Evolutionary conservation across 768 basidiomycete species (phyloP).

Genomic region (Piloderma croceum): DNA sequence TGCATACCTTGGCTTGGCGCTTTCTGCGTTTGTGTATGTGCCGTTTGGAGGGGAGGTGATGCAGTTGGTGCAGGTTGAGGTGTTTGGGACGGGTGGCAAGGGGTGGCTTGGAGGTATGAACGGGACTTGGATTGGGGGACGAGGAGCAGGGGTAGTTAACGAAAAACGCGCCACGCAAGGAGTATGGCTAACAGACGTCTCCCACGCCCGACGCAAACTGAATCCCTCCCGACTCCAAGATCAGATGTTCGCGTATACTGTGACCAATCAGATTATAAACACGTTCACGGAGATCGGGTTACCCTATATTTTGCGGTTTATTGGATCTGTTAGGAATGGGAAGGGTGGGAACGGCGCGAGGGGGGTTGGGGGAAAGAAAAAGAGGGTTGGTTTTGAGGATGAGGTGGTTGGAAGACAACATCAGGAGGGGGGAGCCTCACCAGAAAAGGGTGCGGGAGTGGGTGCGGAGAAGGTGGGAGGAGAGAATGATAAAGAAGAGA

Average conservation of each 20-base stretch:
- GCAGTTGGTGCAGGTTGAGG: slow-evolving; percentile 43
- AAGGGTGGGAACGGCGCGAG: slow-evolving; percentile 27
- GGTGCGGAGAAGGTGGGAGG: slow-evolving; percentile 14
- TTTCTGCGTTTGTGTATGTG: slow-evolving; percentile 94
- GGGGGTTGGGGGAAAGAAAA: slow-evolving; percentile 32
- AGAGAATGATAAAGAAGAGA: slow-evolving; percentile 27
- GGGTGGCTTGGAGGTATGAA: slow-evolving; percentile 19
- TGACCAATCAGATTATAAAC: slow-evolving; percentile 82
- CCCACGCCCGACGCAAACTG: slow-evolving; percentile 50
- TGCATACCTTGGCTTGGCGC: slow-evolving; percentile 83
- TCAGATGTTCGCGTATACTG: slow-evolving; percentile 91
- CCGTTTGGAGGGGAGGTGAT: slow-evolving; percentile 88
- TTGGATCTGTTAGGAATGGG: slow-evolving; percentile 44
- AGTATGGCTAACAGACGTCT: slow-evolving; percentile 50
- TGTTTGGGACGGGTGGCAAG: too few relatives aligned
- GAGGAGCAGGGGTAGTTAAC: slow-evolving; percentile 28
- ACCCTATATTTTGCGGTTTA: slow-evolving; percentile 66
- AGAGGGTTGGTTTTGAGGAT: slow-evolving; percentile 69
- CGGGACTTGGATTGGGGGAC: slow-evolving; percentile 11
- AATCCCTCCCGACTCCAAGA: slow-evolving; percentile 70
- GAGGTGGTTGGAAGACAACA: too few relatives aligned
- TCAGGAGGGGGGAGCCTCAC: too few relatives aligned
- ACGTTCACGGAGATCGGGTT: slow-evolving; percentile 75
- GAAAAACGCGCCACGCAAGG: slow-evolving; percentile 11
- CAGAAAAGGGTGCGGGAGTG: slow-evolving; percentile 43